Evolutionary conservation across 176 grass and related monocot genomes (phyloP).

Genomic region (Pontederia crassipes): DNA sequence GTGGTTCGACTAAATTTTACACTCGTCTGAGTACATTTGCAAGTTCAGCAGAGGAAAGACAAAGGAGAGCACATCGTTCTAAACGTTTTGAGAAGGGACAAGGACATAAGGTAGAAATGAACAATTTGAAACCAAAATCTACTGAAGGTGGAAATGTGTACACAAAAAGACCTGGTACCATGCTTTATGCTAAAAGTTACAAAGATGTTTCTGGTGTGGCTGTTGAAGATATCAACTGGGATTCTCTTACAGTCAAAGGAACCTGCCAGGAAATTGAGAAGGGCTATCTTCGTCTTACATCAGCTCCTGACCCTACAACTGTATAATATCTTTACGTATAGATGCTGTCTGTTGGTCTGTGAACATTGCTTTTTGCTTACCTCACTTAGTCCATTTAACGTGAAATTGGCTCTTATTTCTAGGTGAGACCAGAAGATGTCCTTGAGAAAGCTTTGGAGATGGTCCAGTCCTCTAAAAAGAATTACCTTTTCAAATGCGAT

Average conservation of each 20-base stretch:
- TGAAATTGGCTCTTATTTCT: slow-evolving; percentile 4
- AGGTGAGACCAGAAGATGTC: slow-evolving; percentile 88
- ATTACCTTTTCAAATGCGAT: slow-evolving; percentile 90
- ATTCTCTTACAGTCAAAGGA: slow-evolving; percentile 84
- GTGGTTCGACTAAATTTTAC: slow-evolving; percentile 65
- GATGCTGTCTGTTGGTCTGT: slow-evolving; percentile 18
- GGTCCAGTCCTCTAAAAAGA: slow-evolving; percentile 72
- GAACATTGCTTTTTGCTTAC: not conserved
- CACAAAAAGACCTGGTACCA: slow-evolving; percentile 44
- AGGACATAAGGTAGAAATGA: slow-evolving; percentile 32
- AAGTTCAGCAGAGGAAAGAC: slow-evolving; percentile 83
- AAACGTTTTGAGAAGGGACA: slow-evolving; percentile 80
- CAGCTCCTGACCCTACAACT: slow-evolving; percentile 64
- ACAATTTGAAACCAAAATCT: slow-evolving; percentile 36
- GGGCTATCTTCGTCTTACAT: slow-evolving; percentile 81
- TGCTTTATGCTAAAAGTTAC: slow-evolving; percentile 41
- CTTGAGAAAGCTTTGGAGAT: slow-evolving; percentile 82
- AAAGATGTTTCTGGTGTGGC: slow-evolving; percentile 47
- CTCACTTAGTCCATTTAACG: not conserved
- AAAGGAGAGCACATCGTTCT: slow-evolving; percentile 69
- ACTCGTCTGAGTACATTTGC: slow-evolving; percentile 49
- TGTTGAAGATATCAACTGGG: slow-evolving; percentile 96
- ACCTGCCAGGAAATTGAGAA: slow-evolving; percentile 95
- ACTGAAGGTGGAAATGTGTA: slow-evolving; percentile 30
- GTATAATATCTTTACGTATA: not conserved